Base-by-base conservation (phyloP, 129 eudicot genomes). In the Artemisia argyi region DNA sequence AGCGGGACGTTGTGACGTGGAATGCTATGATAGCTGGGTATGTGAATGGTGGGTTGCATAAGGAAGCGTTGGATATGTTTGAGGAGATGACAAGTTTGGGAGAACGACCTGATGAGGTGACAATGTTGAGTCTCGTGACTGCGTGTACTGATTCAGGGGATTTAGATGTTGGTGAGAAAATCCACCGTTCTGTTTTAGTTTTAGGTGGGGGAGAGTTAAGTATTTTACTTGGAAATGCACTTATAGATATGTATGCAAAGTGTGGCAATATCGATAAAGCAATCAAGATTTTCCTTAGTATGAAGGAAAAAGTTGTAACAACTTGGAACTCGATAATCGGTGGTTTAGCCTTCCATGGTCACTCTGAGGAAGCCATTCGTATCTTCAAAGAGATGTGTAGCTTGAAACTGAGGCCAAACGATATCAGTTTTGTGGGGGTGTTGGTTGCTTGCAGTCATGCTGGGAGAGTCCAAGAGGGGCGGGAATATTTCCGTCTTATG, bases 381-480 rank as follows among this genome's bases (percentile, higher is more conserved):
- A 50, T 88, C 54, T 91, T 91, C 26, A 78, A 78, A 39, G 77
- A 83, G 39, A 88, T 91, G 95, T 73, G 81, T 71, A 75, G 69
- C 78, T 46, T 71, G 44, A 82, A 80, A 66, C 22, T 83, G 28
- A 75, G 61, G 54, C 95, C 97, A 4, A 82, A 83, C 46, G 90
- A 82, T 24, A 78, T 91, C 4, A 87, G 88, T 32, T 91, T 91
- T 61, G 78, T 87, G 2, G 88, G 89, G 72, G 91, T 85, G 35
- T 80, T 91, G 67, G 83, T 83, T 54, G 97, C 95, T 44, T 91
- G 97, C 64, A 85, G 92, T 74, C 97, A 91, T 65, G 92, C 92
- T 19, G 95, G 97, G 48, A 79, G 74, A 69, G 92, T 91, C 4
- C 73, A 83, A 63, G 88, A 88, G 22, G 97, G 97, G 1, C 86